These are phyloP conservation scores for Botrytis aclada DNA, from an alignment of 2,329 filamentous ascomycete species.

Conservation along the genomic window DNA sequence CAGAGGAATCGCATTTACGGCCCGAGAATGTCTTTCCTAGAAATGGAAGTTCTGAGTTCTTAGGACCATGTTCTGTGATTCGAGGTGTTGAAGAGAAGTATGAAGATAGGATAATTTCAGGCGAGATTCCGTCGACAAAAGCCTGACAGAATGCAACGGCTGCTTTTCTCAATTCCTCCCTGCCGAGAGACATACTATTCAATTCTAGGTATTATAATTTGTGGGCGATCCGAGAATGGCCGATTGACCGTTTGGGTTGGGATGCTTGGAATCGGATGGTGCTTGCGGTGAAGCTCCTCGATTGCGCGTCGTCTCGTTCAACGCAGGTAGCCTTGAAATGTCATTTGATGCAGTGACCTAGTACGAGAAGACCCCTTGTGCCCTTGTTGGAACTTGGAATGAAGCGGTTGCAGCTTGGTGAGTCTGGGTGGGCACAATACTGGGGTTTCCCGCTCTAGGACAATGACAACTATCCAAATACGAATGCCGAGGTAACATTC, in stretches of 20 bases:
- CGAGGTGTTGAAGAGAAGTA: constrained; percentile 17
- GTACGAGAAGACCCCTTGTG: not conserved
- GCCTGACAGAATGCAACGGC: constrained; percentile 19
- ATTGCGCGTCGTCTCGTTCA: not conserved
- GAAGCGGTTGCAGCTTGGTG: not conserved
- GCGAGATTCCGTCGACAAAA: constrained; percentile 1
- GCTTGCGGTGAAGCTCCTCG: not conserved
- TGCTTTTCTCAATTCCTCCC: not conserved
- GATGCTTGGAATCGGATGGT: not conserved
- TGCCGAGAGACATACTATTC: not conserved
- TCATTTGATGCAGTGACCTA: not conserved
- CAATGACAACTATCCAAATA: not conserved
- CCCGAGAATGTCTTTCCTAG: constrained; percentile 40
- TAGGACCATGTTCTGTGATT: constrained; percentile 44
- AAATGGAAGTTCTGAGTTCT: constrained; percentile 39
- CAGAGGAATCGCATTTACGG: not conserved
- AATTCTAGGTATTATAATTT: not conserved
- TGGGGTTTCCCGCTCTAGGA: not conserved
- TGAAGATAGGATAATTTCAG: constrained; percentile 9
- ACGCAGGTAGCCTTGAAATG: not conserved
- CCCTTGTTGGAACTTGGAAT: too few relatives aligned
- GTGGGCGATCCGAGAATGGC: not conserved
- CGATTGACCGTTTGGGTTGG: not conserved
- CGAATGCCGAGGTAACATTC: constrained; percentile 1
- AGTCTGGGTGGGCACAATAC: not conserved